Base-by-base conservation (phyloP, 2,329 filamentous ascomycete species). In the Hypoxylon sp. region DNA sequence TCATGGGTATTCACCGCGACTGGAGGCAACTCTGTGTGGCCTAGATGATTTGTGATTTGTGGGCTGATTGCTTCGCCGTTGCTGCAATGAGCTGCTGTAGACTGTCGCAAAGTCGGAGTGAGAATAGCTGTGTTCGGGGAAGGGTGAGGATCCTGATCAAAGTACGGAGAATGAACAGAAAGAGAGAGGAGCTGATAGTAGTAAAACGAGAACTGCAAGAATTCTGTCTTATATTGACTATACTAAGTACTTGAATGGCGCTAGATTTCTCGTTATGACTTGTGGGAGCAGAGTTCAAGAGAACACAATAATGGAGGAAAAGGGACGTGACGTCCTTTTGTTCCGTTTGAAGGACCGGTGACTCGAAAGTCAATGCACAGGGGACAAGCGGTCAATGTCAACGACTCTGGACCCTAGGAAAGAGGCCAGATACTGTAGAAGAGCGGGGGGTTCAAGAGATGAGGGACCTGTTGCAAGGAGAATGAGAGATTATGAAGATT, bases 151-250 rank as follows among this genome's bases (percentile, higher is more conserved):
- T 63, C 62, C 52, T 55, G 51, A 54, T 68, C 53, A 70, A 63
- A 59, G 61, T 62, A 60, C 39, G 39, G 55, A 54, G 43, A 25
- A 54, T 61, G 53, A 53, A 63, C 51, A 63, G 34, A 67, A 46
- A 50, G 61, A 67, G 48, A 50, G 61, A 61, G 61, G 43, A 67
- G 56, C 32, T 48, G 52, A 50, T 58, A 29, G 52, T 47, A 32
- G 54, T 62, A 63, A 71, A 71, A 64, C 61, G 72, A 69, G 47
- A 71, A 70, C 61, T 70, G 69, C 70, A 68, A 70, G 65, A 75
- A 75, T 65, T 71, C 60, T 75, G 78, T 84, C 78, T 80, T 83
- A 77, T 82, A 81, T 84, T 84, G 78, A 81, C 80, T 84, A 83
- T 79, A 78, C 81, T 83, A 80, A 79, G 75, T 82, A 83, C 77